Base-by-base conservation (phyloP, 129 eudicot genomes). In the Deinandra increscens region DNA sequence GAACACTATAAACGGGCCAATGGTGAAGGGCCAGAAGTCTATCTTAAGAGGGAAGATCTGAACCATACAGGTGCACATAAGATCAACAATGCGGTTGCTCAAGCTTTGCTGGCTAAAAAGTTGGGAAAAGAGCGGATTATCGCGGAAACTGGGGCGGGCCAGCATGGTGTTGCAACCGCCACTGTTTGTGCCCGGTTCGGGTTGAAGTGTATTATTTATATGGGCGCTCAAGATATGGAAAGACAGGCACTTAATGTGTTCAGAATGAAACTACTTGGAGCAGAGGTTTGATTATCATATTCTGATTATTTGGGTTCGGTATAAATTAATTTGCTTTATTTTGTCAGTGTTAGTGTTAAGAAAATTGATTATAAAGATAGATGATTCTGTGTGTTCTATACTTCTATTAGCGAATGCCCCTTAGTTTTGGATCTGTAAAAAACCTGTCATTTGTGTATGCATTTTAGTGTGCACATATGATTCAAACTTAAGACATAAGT, bases 101-200 rank as follows among this genome's bases (percentile, higher is more conserved):
- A 91, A 71, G 97, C 94, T 46, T 78, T 91, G 87, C 83, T 88
- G 63, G 97, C 97, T 56, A 88, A 88, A 68, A 80, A 83, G 46
- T 72, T 91, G 65, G 94, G 96, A 19, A 86, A 86, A 70, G 68
- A 81, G 14, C 89, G 91, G 13, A 89, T 93, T 58, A 89, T 93
- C 60, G 98, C 98, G 37, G 98, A 89, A 80, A 93, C 96, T 5
- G 98, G 98, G 44, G 98, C 98, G 50, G 98, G 98, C n/a, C 96
- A 89, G 77, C 98, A 93, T 71, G 98, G 98, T 17, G 96, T 93
- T 50, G 98, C 98, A 20, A 89, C 98, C 3, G 98, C 98, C 39
- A 89, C 98, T 59, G 98, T 89, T 11, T 93, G 98, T 71, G 98
- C 98, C 4, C 82, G 95, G 11, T 86, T 93, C 58, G 96, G 95